Evolutionary conservation across 2,329 filamentous ascomycete species (phyloP).

Genomic region (Nemania abortiva): DNA sequence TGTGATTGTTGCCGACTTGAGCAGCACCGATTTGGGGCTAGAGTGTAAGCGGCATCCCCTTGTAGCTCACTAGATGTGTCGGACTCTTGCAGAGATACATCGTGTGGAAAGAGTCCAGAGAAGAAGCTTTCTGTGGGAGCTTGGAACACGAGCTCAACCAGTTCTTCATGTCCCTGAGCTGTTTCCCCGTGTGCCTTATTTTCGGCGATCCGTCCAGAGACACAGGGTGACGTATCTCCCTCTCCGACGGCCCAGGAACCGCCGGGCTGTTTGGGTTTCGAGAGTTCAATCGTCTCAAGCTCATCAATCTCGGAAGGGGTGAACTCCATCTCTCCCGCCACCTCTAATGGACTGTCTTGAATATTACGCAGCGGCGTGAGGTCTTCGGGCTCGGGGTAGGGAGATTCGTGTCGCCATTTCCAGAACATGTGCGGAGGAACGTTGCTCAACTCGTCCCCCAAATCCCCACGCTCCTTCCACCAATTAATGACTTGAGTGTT

Average conservation of each 20-base stretch:
- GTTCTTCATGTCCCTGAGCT: background rate
- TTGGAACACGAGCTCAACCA: background rate
- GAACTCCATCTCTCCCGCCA: constrained; percentile 34
- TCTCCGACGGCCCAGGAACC: background rate
- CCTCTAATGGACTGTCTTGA: constrained; percentile 29
- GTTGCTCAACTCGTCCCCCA: constrained; percentile 26
- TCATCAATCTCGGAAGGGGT: constrained; percentile 41
- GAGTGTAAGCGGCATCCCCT: background rate
- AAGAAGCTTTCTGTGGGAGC: background rate
- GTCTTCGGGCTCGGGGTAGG: constrained; percentile 39
- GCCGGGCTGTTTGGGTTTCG: background rate
- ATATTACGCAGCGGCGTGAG: constrained; percentile 26
- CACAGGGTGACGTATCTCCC: background rate
- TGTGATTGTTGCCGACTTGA: background rate
- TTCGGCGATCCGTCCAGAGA: background rate
- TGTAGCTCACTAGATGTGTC: background rate
- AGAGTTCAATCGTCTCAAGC: constrained; percentile 35
- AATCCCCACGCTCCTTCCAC: constrained; percentile 39
- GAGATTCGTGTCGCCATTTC: constrained; percentile 42
- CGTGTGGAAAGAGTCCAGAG: background rate
- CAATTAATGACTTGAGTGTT: constrained; percentile 33
- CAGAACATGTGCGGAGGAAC: constrained; percentile 23
- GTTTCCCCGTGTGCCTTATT: background rate
- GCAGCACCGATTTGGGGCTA: background rate
- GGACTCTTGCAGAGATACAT: background rate